phyloP scores from a whole-genome alignment of 2,329 filamentous ascomycete genomes.

The Alternaria rosae region DNA sequence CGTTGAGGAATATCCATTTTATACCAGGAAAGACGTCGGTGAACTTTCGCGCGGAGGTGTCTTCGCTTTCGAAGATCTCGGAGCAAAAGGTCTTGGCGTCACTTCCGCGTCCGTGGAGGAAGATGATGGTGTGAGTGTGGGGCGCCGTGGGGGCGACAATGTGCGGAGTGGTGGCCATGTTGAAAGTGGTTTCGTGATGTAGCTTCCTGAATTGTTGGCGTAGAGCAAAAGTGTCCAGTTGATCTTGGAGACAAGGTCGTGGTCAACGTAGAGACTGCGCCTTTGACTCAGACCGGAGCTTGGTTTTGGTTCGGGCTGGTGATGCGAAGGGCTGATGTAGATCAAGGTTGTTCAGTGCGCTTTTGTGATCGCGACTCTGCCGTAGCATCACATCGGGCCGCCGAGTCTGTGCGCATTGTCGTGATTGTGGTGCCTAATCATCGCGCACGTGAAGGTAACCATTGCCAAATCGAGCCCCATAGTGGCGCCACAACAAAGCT shows the following conservation, averaged over 20 bases:
- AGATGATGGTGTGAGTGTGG: constrained; percentile 58
- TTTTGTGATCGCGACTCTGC: background rate
- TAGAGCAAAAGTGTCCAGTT: too few species aligned
- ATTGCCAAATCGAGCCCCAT: background rate
- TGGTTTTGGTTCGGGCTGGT: background rate
- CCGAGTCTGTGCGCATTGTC: background rate
- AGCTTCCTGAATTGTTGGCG: background rate
- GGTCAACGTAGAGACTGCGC: too few species aligned
- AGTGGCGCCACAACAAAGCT: background rate
- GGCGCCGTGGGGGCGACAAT: constrained; percentile 8
- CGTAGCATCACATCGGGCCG: background rate
- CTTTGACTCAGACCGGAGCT: background rate
- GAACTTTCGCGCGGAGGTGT: constrained; percentile 35
- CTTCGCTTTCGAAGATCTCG: constrained; percentile 50
- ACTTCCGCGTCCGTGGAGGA: constrained; percentile 58
- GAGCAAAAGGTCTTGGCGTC: constrained; percentile 46
- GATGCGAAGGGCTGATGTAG: background rate
- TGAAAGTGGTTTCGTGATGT: background rate
- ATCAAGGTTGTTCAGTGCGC: background rate
- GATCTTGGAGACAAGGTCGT: too few species aligned
- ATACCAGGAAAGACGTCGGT: constrained; percentile 49
- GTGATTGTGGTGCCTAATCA: background rate
- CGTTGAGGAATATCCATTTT: constrained; percentile 60
- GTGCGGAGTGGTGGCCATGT: background rate
- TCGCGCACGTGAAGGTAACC: background rate